These are phyloP conservation scores for Zopfochytrium polystomum DNA, from an alignment of 371 early-diverging fungal species.

Conservation along the genomic window DNA sequence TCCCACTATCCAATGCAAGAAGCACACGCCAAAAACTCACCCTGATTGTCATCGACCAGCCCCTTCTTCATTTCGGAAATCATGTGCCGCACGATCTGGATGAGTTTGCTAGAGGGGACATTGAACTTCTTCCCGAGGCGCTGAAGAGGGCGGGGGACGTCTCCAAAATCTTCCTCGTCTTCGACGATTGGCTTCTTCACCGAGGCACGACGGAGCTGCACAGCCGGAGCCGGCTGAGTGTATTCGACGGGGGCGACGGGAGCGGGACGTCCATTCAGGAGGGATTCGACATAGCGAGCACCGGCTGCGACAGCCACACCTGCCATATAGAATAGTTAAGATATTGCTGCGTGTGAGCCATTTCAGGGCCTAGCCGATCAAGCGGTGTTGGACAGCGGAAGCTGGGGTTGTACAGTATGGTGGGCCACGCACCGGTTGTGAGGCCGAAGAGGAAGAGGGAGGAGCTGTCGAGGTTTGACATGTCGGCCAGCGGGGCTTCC, in stretches of 20 bases:
- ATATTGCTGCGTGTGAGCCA: neutral
- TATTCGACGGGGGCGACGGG: neutral
- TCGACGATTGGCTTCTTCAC: neutral
- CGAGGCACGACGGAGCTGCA: neutral
- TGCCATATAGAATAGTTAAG: neutral
- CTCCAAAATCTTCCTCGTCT: neutral
- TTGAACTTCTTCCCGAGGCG: slow-evolving; percentile 41
- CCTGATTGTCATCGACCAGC: slow-evolving; percentile 55
- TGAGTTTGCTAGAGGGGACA: slow-evolving; percentile 51
- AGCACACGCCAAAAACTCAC: neutral
- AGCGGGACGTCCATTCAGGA: neutral
- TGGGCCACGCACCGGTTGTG: neutral
- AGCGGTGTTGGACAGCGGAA: neutral
- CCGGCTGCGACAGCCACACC: neutral
- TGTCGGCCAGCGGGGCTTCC: no score
- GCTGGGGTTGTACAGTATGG: neutral
- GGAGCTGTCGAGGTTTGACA: neutral
- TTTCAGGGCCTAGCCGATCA: neutral
- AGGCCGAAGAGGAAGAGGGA: neutral
- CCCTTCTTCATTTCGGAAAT: slow-evolving; percentile 68
- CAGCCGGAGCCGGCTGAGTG: neutral
- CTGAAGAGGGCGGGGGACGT: neutral
- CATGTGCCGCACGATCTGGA: slow-evolving; percentile 63
- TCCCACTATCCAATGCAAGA: neutral
- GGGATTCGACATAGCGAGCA: neutral